A percentile compares a stretch with the other conserved stretches of the same genome.
Conservation (phyloP, 192 early-diverging fungal genomes). For the Linnemannia zychae region DNA sequence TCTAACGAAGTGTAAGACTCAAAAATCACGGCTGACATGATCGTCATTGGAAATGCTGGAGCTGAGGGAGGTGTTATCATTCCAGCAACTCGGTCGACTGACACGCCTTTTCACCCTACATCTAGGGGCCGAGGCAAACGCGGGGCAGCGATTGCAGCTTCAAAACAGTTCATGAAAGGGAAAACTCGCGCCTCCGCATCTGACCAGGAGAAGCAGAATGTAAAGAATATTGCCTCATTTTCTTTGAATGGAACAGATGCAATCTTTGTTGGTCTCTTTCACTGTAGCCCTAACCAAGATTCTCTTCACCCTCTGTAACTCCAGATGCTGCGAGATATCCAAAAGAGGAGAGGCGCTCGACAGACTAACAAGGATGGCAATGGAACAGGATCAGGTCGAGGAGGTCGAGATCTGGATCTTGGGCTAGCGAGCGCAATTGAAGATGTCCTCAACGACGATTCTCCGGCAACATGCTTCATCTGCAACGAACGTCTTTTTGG, state of each 20-base stretch:
- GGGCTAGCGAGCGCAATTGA: conserved; percentile 15
- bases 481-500: conserved; percentile 71
- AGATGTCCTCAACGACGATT: conserved; percentile 42
- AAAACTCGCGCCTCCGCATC: conserved; percentile 53
- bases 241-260: background rate
- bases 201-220: conserved; percentile 34
- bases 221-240: conserved; percentile 11
- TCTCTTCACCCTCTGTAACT: background rate
- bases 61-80: background rate
- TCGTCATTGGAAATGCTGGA: conserved; percentile 10
- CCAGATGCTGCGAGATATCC: conserved; percentile 47
- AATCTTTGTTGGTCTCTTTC: background rate
- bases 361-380: conserved; percentile 36
- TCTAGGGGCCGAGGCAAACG: conserved; percentile 60
- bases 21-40: background rate
- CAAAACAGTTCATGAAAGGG: conserved; percentile 63
- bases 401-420: conserved; percentile 13
- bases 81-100: conserved; percentile 21
- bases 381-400: conserved; percentile 15
- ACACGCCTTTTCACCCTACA: background rate
- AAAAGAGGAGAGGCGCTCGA: conserved; percentile 35
- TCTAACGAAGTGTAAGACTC: conserved; percentile 13
- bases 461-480: conserved; percentile 72
- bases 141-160: conserved; percentile 69
- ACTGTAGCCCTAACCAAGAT: background rate